Evolutionary conservation across 2,329 filamentous ascomycete genomes (phyloP), one percentile per base, ranked within the genome.

Genomic region (Phialophora verrucosa): DNA sequence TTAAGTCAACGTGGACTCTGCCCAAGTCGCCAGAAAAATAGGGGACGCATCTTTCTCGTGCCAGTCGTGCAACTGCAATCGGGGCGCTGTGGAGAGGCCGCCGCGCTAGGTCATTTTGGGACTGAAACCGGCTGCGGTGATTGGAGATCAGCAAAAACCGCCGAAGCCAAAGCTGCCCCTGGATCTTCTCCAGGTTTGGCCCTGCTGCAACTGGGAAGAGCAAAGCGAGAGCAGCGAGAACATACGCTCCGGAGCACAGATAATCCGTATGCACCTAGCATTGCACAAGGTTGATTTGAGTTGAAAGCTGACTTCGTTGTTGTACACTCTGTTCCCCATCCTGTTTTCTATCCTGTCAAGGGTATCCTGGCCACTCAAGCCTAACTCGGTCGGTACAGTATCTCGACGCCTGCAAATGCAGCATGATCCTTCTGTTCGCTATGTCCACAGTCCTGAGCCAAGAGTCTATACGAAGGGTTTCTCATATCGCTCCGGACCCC

Each of bases 401-500:
- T 12, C 8, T 55, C 57, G 47, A 55, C 50, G 32, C 63, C 47
- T 59, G 42, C 53, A 54, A 54, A 61, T 58, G 42, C 62, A 53
- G 51, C 29, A 42, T 50, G 27, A 25, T 59, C 29, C 42, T 25
- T 42, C 42, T 29, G n/a, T 44, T 54, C 27, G 49, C 47, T 20
- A 59, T 29, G 6, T 12, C 42, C 64, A 42, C 38, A n/a, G 38
- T 11, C 38, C n/a, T 35, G 42, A 17, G 42, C 49, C 20, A 6
- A 56, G 14, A 20, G 27, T 63, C 58, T 63, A 59, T 63, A 66
- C 57, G 64, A 55, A 56, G 42, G 59, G 27, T 54, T 55, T 50
- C 38, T 69, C 60, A 72, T 12, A 72, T 62, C 56, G 63, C 68
- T 27, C 54, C 54, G 47, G 69, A 58, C n/a, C 63, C 66, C 51